These are phyloP conservation scores for Epichloe aotearoae DNA, from an alignment of 2,329 filamentous ascomycete genomes.

Conservation along the genomic window DNA sequence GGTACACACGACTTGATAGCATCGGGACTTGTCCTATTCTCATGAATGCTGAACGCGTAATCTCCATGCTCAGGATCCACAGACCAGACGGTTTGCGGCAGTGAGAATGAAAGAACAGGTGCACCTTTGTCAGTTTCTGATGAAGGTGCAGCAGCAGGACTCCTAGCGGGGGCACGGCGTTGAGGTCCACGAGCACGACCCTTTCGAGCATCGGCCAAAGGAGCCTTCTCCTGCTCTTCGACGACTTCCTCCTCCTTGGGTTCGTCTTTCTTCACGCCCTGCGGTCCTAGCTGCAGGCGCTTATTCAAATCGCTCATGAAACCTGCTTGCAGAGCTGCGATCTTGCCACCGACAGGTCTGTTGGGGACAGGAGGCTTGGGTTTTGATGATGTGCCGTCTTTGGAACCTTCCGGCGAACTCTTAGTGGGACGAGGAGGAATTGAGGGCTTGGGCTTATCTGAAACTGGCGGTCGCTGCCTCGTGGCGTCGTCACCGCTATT, in stretches of 20 bases:
- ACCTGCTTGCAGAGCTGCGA: slow-evolving; percentile 77
- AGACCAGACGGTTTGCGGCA: slow-evolving; percentile 35
- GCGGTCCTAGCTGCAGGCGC: slow-evolving; percentile 74
- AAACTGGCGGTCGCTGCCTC: slow-evolving; percentile 28
- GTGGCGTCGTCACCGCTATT: slow-evolving; percentile 22
- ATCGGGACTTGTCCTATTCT: slow-evolving; percentile 5
- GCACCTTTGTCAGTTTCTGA: slow-evolving; percentile 12
- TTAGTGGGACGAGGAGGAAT: slow-evolving; percentile 52
- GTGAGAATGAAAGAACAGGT: slow-evolving; percentile 32
- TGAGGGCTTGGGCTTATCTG: slow-evolving; percentile 44
- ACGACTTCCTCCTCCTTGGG: slow-evolving; percentile 39
- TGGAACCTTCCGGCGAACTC: slow-evolving; percentile 23
- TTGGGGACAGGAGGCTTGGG: slow-evolving; percentile 70
- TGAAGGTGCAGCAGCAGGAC: slow-evolving; percentile 24
- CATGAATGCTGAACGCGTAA: slow-evolving; percentile 16
- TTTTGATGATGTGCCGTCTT: slow-evolving; percentile 40
- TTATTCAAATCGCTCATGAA: slow-evolving; percentile 93
- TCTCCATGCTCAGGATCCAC: slow-evolving; percentile 37
- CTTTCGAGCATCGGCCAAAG: slow-evolving; percentile 82
- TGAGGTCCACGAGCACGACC: slow-evolving; percentile 79
- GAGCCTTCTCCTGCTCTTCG: slow-evolving; percentile 55
- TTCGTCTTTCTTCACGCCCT: slow-evolving; percentile 63
- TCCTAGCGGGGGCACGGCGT: slow-evolving; percentile 51
- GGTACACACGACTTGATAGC: slow-evolving; percentile 5
- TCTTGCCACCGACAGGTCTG: slow-evolving; percentile 69